A percentile compares a stretch with the other conserved stretches of the same genome.
Conservation (phyloP, 805 yeast genomes). For the Dipodascopsis uninucleata region DNA sequence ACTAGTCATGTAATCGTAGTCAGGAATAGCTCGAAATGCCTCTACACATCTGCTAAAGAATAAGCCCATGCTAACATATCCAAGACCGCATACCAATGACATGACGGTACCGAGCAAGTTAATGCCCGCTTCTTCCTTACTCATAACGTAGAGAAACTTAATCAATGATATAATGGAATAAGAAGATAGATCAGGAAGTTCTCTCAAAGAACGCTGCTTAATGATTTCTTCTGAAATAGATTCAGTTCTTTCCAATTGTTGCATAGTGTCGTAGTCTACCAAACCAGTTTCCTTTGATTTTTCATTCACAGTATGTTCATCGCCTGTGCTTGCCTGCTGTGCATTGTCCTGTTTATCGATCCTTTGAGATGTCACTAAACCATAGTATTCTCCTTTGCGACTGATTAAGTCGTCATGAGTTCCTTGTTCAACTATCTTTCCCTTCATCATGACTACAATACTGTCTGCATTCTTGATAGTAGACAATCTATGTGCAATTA, state of each 20-base stretch:
- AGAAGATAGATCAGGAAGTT: too few relatives aligned
- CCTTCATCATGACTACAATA: conserved; percentile 42
- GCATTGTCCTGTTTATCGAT: conserved; percentile 1
- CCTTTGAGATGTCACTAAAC: conserved; percentile 30
- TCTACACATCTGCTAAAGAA: conserved; percentile 38
- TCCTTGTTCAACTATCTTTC: conserved; percentile 44
- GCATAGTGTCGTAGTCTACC: not conserved
- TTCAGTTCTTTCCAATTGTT: not conserved
- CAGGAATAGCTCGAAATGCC: conserved; percentile 36
- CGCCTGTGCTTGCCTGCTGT: not conserved
- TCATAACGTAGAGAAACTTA: not conserved
- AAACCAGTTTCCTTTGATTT: not conserved
- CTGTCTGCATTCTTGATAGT: conserved; percentile 48
- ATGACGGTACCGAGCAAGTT: not conserved
- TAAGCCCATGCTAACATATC: conserved; percentile 37
- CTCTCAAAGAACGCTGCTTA: not conserved
- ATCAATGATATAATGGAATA: not conserved
- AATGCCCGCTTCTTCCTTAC: not conserved
- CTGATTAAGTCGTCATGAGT: conserved; percentile 32
- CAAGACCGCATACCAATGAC: not conserved
- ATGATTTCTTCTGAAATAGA: not conserved
- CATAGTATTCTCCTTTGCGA: conserved; percentile 25
- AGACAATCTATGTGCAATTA: conserved; percentile 49
- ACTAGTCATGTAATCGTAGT: conserved; percentile 31
- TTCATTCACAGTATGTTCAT: not conserved